phyloP scores from a whole-genome alignment of 768 basidiomycete species.

The Mycena alexandri region DNA sequence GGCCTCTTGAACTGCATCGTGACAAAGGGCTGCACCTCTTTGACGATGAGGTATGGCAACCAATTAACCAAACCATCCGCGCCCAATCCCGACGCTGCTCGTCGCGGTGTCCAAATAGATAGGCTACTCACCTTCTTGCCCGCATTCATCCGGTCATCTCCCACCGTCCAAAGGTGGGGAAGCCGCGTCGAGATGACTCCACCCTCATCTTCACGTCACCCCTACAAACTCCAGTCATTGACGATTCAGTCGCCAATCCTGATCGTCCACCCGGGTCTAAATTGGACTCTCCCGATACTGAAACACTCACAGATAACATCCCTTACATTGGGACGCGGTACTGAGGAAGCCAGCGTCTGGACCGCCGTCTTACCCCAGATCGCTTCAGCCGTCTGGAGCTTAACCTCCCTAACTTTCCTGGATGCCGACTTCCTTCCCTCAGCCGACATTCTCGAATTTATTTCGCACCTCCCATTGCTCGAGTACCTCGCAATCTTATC shows the following conservation, averaged over 20 bases:
- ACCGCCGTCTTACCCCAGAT: neutral
- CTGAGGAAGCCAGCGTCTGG: neutral
- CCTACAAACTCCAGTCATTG: no score
- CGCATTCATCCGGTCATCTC: no score
- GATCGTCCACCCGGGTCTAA: neutral
- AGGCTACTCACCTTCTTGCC: no score
- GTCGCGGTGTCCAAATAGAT: no score
- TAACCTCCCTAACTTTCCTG: neutral
- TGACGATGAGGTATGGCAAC: neutral
- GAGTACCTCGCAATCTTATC: neutral
- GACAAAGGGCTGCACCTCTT: neutral
- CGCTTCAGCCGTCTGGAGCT: neutral
- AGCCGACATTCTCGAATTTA: neutral
- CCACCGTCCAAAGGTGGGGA: no score
- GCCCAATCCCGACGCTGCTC: no score
- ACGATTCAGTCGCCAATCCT: neutral
- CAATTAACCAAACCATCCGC: neutral
- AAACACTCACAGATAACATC: neutral
- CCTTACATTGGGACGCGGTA: neutral
- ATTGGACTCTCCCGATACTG: slow-evolving; percentile 2
- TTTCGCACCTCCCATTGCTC: neutral
- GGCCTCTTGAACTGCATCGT: slow-evolving; percentile 19
- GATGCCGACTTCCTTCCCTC: neutral
- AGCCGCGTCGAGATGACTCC: no score
- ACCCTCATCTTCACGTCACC: no score